These are phyloP conservation scores for Ampelocalamus luodianensis DNA, from an alignment of 176 grass and related monocot species.

Conservation along the genomic window DNA sequence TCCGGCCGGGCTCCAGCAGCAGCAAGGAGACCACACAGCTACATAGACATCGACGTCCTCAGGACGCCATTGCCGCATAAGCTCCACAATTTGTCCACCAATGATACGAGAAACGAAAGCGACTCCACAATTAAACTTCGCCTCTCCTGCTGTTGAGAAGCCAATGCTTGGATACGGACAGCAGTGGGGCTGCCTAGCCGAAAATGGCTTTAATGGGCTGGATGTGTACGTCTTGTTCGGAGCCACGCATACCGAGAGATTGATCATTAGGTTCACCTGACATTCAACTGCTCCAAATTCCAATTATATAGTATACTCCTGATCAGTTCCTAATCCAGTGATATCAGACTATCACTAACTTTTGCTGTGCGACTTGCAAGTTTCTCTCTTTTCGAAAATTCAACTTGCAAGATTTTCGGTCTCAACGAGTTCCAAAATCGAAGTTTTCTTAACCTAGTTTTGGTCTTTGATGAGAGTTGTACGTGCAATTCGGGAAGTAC, in stretches of 20 bases:
- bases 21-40: neutral
- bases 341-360: neutral
- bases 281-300: constrained; percentile 11
- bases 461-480: too few relatives aligned
- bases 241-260: neutral
- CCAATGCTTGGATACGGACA: constrained; percentile 10
- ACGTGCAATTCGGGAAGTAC: neutral
- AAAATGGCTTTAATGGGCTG: neutral
- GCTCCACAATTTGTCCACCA: neutral
- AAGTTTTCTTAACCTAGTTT: neutral
- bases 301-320: neutral
- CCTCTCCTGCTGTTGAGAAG: neutral
- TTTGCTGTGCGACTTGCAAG: neutral
- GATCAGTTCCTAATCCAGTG: neutral
- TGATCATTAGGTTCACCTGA: constrained; percentile 4
- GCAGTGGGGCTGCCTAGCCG: neutral
- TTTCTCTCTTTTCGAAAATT: too few relatives aligned
- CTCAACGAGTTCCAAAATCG: neutral
- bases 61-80: neutral
- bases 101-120: constrained; percentile 24
- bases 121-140: neutral
- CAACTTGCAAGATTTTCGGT: neutral
- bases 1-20: neutral
- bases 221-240: neutral
- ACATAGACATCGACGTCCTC: neutral